These are phyloP conservation scores for Rhodotorula babjevae DNA, from an alignment of 768 basidiomycete genomes.

Conservation along the genomic window DNA sequence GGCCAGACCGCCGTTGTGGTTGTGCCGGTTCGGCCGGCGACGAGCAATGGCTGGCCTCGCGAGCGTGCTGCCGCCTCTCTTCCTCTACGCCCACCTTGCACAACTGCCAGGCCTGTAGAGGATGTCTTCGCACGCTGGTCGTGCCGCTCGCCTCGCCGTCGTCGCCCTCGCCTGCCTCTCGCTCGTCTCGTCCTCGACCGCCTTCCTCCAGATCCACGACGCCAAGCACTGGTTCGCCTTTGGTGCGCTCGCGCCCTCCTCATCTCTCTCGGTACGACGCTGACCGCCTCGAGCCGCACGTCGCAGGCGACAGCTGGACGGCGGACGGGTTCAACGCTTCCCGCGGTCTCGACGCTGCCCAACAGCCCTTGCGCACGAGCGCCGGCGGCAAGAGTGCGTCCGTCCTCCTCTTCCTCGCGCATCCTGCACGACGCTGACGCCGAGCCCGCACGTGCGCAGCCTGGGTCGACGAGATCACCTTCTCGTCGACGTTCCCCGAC, in stretches of 20 bases:
- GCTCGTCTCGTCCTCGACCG: not conserved
- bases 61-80: too few relatives aligned
- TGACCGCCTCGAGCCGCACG: too few relatives aligned
- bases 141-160: not conserved
- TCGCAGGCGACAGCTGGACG: not conserved
- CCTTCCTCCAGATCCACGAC: not conserved
- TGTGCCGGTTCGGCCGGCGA: too few relatives aligned
- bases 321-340: not conserved
- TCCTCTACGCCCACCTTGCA: too few relatives aligned
- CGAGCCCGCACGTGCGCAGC: not conserved
- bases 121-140: not conserved
- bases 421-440: too few relatives aligned
- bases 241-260: not conserved
- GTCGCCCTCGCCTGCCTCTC: not conserved
- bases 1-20: too few relatives aligned
- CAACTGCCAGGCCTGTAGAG: not conserved
- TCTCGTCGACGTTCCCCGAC: not conserved
- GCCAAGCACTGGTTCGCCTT: not conserved
- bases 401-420: not conserved
- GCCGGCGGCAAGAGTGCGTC: not conserved
- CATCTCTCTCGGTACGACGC: too few relatives aligned
- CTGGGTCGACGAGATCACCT: conserved; percentile 1
- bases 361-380: not conserved
- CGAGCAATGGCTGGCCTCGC: too few relatives aligned
- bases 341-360: not conserved